Evolutionary conservation across 129 eudicot species (phyloP), one percentile per base, ranked within the genome.

Genomic region (Saussurea involucrata): DNA sequence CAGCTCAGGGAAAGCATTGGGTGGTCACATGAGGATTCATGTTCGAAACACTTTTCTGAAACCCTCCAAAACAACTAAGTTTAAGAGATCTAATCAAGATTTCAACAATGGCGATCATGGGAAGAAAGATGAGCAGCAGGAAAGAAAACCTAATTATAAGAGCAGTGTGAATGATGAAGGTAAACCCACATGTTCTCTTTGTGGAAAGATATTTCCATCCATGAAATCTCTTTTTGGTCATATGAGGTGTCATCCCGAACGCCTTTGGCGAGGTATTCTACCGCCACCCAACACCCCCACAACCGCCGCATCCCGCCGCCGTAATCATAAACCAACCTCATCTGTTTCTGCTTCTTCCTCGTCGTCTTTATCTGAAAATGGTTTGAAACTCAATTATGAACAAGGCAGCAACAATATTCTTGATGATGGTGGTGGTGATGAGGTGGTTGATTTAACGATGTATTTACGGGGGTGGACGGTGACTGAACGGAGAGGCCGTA

Each of bases 1-100:
- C 21, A 81, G 72, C 69, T 88, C 91, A 3, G 87, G 90, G 15
- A 83, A 91, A 80, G 97, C 93, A 24, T 76, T 91, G 21, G 91
- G 93, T 3, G 97, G 97, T 78, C 97, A 91, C 84, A 84, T 84
- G 93, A 88, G 97, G 32, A 46, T 91, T 53, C 97, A 90, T 71
- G 70, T 68, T 72, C 81, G 73, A 25, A 71, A 78, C 63, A 60
- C 7, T 49, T 32, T 29, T 44, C 18, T 28, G 13, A 66, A 66
- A 67, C 40, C 66, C 10, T 71, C 71, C 4, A 68, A 72, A 71
- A 44, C 58, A 4, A 68, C 53, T 4, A 49, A 17, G 73, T 64
- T 63, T 24, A 79, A 78, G 6, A 77, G 27, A 29, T 13, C 29
- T 12, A 8, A 28, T 61, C 25, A n/a, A 6, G 67, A 71, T 36